Evolutionary conservation across 805 yeast genomes (phyloP).

Genomic region (Ogataea minuta): DNA sequence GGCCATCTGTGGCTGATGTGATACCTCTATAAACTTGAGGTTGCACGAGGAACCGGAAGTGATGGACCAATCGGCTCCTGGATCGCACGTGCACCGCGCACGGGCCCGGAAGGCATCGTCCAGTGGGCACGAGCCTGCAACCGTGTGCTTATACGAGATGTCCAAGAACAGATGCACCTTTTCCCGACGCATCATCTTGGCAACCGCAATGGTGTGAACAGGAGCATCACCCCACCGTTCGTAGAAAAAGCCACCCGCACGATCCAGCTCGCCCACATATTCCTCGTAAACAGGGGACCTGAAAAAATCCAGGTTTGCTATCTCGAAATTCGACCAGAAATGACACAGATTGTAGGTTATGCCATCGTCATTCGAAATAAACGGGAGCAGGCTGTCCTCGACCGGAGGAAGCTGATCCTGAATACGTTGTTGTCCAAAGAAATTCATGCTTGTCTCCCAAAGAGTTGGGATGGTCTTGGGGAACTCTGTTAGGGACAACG

Average conservation of each 20-base stretch:
- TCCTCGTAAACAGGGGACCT: constrained; percentile 54
- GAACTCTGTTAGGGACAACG: constrained; percentile 52
- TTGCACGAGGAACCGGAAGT: constrained; percentile 29
- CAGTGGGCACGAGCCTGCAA: constrained; percentile 77
- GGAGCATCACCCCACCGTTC: constrained; percentile 90
- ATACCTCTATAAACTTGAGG: constrained; percentile 24
- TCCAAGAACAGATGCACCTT: constrained; percentile 76
- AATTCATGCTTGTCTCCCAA: constrained; percentile 47
- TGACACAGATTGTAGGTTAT: constrained; percentile 69
- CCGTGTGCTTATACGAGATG: constrained; percentile 78
- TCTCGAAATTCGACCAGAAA: constrained; percentile 79
- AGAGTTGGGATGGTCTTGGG: constrained; percentile 49
- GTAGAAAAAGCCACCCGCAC: constrained; percentile 74
- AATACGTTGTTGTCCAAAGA: constrained; percentile 33
- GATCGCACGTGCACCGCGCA: constrained; percentile 72
- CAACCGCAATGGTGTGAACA: constrained; percentile 45
- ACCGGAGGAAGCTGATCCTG: constrained; percentile 18
- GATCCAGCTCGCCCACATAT: constrained; percentile 63
- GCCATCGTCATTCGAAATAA: constrained; percentile 65
- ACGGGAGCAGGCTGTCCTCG: constrained; percentile 48
- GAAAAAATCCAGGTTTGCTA: constrained; percentile 67
- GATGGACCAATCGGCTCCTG: constrained; percentile 69
- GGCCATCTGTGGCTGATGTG: constrained; percentile 20
- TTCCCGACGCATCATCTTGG: constrained; percentile 50
- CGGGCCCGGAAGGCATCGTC: constrained; percentile 51